Evolutionary conservation across 768 basidiomycete genomes (phyloP).

Genomic region (Rhodosporidiobolus odoratus): DNA sequence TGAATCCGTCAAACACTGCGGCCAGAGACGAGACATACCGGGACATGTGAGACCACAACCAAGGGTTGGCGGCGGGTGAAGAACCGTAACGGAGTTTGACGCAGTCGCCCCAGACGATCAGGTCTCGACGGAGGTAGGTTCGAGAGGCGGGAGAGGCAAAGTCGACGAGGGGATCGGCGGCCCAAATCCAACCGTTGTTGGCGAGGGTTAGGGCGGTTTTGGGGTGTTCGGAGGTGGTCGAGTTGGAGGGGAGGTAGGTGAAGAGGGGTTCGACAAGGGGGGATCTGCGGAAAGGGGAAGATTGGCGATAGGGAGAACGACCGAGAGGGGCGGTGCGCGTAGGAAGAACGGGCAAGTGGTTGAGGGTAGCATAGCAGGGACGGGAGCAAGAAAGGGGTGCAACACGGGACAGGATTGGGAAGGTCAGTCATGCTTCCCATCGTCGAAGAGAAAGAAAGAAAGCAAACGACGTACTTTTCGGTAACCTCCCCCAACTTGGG

Average conservation of each 20-base stretch:
- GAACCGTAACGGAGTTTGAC: slow-evolving; percentile 94
- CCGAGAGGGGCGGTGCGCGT: slow-evolving; percentile 65
- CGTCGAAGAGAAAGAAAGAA: background rate
- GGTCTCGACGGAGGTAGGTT: slow-evolving; percentile 88
- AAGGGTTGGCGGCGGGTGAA: slow-evolving; percentile 73
- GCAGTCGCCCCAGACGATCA: slow-evolving; percentile 97
- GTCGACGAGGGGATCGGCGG: slow-evolving; percentile 86
- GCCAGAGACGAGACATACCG: slow-evolving; percentile 77
- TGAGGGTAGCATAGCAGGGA: too few relatives aligned
- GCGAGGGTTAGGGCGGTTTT: slow-evolving; percentile 68
- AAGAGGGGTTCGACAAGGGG: slow-evolving; percentile 91
- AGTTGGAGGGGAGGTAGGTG: slow-evolving; percentile 62
- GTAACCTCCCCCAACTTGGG: slow-evolving; percentile 77
- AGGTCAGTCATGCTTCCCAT: background rate
- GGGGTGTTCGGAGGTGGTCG: slow-evolving; percentile 51
- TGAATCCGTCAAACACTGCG: slow-evolving; percentile 82
- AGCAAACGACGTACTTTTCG: slow-evolving; percentile 52
- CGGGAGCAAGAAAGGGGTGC: too few relatives aligned
- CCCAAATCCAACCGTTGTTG: slow-evolving; percentile 99
- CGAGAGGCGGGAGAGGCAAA: slow-evolving; percentile 90
- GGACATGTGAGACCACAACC: slow-evolving; percentile 89
- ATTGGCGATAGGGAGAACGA: background rate
- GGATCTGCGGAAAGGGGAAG: slow-evolving; percentile 51
- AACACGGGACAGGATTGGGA: slow-evolving; percentile 9
- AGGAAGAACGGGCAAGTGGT: slow-evolving; percentile 79